Evolutionary conservation across 495 filamentous ascomycete species (phyloP).

Genomic region (Trichoderma virens): DNA sequence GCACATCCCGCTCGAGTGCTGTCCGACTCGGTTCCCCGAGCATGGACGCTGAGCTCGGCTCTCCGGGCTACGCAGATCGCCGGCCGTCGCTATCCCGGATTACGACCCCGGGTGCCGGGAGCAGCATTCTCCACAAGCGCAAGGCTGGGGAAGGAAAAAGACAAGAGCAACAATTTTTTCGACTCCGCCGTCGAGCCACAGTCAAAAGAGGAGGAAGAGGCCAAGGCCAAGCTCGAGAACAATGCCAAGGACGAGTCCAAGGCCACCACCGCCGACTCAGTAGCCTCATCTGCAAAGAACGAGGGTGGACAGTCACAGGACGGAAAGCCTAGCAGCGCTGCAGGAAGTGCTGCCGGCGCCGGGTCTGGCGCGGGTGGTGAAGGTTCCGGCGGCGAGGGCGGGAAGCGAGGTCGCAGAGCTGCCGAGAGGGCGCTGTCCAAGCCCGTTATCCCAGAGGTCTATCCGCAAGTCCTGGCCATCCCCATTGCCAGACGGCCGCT

Average conservation of each 20-base stretch:
- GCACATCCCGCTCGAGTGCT: background rate
- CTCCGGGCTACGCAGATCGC: background rate
- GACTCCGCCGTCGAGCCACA: conserved; percentile 18
- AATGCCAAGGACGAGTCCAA: conserved; percentile 19
- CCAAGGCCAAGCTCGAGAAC: conserved; percentile 26
- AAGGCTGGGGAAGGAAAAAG: conserved; percentile 15
- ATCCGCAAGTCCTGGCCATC: conserved; percentile 97
- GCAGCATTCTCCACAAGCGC: conserved; percentile 13
- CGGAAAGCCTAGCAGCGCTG: conserved; percentile 34
- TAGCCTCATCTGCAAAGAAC: conserved; percentile 6
- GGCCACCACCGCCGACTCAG: conserved; percentile 15
- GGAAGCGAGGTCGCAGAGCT: conserved; percentile 53
- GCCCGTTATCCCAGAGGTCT: conserved; percentile 83
- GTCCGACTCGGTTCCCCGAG: background rate
- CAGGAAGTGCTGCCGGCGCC: conserved; percentile 25
- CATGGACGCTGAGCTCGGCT: conserved; percentile 1
- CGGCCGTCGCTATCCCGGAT: conserved; percentile 5
- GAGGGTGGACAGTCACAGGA: conserved; percentile 33
- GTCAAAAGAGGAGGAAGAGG: conserved; percentile 6
- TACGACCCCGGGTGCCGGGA: background rate
- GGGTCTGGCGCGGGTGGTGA: conserved; percentile 25
- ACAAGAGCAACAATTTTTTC: conserved; percentile 15
- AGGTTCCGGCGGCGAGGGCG: conserved; percentile 38
- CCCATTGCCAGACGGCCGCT: conserved; percentile 93
- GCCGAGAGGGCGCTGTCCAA: conserved; percentile 74